Evolutionary conservation across 2,329 filamentous ascomycete genomes (phyloP), one percentile per base, ranked within the genome.

Genomic region (Hypomyces perniciosus): DNA sequence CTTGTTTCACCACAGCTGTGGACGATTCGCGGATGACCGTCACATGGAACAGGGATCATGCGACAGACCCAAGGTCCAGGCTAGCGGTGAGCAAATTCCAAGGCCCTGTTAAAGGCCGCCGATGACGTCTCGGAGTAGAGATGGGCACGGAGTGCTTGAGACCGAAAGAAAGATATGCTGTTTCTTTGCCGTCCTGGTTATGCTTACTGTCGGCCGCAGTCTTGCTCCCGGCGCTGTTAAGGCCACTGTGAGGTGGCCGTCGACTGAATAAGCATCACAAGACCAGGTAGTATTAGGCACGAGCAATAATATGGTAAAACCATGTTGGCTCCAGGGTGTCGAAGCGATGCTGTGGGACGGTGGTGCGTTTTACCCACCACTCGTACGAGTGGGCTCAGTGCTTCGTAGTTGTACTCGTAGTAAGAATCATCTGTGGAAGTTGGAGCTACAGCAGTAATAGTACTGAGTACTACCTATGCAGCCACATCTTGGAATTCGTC

Each of bases 401-500:
- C 20, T 20, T 20, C 2, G 20, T 20, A 20, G 20, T 20, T 20
- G 20, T n/a, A n/a, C n/a, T n/a, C n/a, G n/a, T 20, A 20, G 20
- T 20, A 20, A 20, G 20, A 20, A 20, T 20, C 20, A 20, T 20
- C 20, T 20, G 20, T 20, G 20, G 20, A 20, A 20, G 20, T 20
- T 3, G 20, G 20, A 20, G 20, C 20, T 20, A 20, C 20, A 20
- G 20, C 20, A 20, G 20, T 20, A 20, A 20, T 20, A 20, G 20
- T 20, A 20, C 20, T 20, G 20, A 20, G 20, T 20, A 20, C 20
- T 20, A 20, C 20, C 20, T 20, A 38, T 50, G 47, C 47, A 50
- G 47, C 51, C 50, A 51, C 50, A 38, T 47, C 44, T 47, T 43
- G 39, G 38, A 47, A 28, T 10, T 40, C 35, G 30, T 41, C 48